Conservation (phyloP, 768 basidiomycete species). For the Pulveroboletus sp. region DNA sequence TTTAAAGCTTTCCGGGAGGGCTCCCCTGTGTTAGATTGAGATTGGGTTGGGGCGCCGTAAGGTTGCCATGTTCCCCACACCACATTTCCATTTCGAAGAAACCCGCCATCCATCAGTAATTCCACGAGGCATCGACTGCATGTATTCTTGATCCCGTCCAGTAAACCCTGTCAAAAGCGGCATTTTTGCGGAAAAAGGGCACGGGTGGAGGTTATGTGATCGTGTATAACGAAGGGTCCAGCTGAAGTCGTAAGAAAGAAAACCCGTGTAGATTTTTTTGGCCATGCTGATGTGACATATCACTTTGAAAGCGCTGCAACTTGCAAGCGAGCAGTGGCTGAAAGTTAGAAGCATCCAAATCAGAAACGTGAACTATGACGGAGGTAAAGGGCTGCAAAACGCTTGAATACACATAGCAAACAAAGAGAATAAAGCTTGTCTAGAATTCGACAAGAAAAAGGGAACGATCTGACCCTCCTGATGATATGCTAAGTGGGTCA, state of each 20-base stretch:
- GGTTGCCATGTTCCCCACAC: conserved; percentile 10
- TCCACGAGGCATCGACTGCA: conserved; percentile 23
- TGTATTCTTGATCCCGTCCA: conserved; percentile 5
- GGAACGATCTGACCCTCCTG: background rate
- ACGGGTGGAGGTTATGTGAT: background rate
- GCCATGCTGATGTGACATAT: conserved; percentile 3
- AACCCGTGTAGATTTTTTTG: background rate
- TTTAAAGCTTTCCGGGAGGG: conserved; percentile 4
- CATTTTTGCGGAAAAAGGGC: conserved; percentile 6
- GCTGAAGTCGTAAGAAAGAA: background rate
- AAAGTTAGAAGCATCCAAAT: conserved; percentile 3
- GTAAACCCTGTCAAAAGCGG: conserved; percentile 4
- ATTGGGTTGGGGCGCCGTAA: conserved; percentile 14
- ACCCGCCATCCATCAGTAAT: conserved; percentile 18
- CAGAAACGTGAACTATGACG: background rate
- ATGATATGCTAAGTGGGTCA: conserved; percentile 6
- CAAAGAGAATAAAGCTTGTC: background rate
- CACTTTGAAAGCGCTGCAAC: background rate
- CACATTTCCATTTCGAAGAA: conserved; percentile 19
- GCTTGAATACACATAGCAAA: conserved; percentile 3
- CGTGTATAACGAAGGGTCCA: background rate
- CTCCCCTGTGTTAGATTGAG: background rate
- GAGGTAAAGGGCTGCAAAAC: conserved; percentile 1
- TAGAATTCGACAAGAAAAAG: conserved; percentile 1
- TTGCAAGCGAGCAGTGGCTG: conserved; percentile 4